Conservation (phyloP, 257 asterid genomes). For the Plectranthus barbatus region DNA sequence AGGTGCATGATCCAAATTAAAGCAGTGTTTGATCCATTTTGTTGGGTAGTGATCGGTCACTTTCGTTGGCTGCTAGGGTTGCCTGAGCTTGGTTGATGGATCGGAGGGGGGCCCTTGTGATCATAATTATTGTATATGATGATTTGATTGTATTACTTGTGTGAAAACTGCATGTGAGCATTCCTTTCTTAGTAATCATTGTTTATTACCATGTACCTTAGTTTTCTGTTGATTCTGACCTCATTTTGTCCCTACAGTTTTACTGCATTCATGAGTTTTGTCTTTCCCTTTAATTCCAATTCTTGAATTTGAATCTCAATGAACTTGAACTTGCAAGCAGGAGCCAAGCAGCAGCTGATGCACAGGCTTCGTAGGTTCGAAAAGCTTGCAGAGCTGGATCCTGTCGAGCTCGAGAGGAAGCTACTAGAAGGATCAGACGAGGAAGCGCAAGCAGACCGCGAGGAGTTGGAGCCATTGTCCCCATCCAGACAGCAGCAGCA, state of each 20-base stretch:
- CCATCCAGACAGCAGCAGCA: constrained; percentile 13
- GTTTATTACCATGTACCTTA: constrained; percentile 4
- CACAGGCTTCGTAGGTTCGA: constrained; percentile 66
- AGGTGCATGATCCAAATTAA: not conserved
- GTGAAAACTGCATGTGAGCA: not conserved
- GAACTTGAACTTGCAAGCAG: constrained; percentile 27
- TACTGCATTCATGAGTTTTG: too few relatives aligned
- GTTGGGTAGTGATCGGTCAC: constrained; percentile 30
- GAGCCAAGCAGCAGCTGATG: constrained; percentile 73
- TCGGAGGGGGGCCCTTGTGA: not conserved
- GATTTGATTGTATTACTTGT: constrained; percentile 1
- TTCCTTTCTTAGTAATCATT: constrained; percentile 11
- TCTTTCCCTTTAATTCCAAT: not conserved
- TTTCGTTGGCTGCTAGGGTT: constrained; percentile 7
- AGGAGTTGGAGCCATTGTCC: constrained; percentile 11
- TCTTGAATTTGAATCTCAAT: too few relatives aligned
- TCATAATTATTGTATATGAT: not conserved
- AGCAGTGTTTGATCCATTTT: not conserved
- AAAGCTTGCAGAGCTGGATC: constrained; percentile 69
- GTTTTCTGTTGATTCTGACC: constrained; percentile 15
- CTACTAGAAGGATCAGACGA: constrained; percentile 49
- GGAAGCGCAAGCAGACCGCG: constrained; percentile 15
- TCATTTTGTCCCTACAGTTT: constrained; percentile 16
- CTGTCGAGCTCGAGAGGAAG: constrained; percentile 69
- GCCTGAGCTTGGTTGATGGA: not conserved